phyloP scores from a whole-genome alignment of 768 basidiomycete species.

The Xerocomellus chrysenteron region DNA sequence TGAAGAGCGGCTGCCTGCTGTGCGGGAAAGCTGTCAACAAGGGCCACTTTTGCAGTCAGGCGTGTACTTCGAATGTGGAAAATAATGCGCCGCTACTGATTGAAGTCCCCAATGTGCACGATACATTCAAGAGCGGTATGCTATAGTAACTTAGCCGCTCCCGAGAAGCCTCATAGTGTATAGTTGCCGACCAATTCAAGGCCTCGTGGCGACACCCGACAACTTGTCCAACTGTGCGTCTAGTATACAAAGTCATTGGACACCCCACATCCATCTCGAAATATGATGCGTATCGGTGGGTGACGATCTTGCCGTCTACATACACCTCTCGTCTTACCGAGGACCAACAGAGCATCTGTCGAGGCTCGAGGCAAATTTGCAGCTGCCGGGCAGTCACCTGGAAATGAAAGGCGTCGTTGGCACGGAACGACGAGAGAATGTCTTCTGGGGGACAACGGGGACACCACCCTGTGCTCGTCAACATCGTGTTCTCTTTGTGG shows the following conservation, averaged over 20 bases:
- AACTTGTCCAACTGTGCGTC: conserved; percentile 54
- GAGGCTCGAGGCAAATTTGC: conserved; percentile 62
- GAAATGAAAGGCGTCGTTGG: conserved; percentile 75
- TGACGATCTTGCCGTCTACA: background rate
- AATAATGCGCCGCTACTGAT: conserved; percentile 55
- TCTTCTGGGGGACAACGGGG: conserved; percentile 61
- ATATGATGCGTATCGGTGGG: conserved; percentile 64
- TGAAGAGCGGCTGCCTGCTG: conserved; percentile 53
- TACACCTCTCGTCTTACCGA: background rate
- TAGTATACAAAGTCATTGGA: conserved; percentile 63
- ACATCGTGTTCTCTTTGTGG: conserved; percentile 59
- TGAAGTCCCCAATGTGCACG: conserved; percentile 58
- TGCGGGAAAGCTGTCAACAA: conserved; percentile 62
- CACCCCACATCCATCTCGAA: conserved; percentile 47
- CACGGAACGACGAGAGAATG: conserved; percentile 70
- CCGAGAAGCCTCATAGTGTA: background rate
- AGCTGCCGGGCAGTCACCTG: conserved; percentile 51
- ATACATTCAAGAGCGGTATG: conserved; percentile 65
- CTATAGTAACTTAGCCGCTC: background rate
- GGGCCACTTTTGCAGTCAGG: conserved; percentile 61
- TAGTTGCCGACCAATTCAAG: conserved; percentile 68
- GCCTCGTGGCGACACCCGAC: conserved; percentile 66
- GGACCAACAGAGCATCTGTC: conserved; percentile 44
- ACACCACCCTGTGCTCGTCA: conserved; percentile 49
- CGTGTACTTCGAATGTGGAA: conserved; percentile 55